Base-by-base conservation (phyloP, 176 grass and related monocot species). In the Triticum dicoccoides region DNA sequence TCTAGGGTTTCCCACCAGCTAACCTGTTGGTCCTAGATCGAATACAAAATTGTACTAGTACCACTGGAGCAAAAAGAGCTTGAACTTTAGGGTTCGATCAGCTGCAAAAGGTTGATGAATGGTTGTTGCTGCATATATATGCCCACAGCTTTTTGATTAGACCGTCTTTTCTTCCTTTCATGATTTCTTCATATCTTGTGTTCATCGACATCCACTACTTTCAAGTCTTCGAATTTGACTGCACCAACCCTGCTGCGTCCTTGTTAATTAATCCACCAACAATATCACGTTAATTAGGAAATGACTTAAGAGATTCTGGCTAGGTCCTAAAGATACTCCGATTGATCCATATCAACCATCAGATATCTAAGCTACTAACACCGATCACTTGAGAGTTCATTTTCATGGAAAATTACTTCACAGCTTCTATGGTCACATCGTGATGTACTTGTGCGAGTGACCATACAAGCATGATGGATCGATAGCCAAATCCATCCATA, bases 1-100 rank as follows among this genome's bases (percentile, higher is more conserved):
- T 69, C 69, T 91, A 92, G 86, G 92, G 90, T 89, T 97, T 91
- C 68, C 79, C 74, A 85, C 64, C 77, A 76, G 76, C 85, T 7
- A 33, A 23, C 11, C 3, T 9, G 68, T 8, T 9, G 68, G 41
- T 29, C 42, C 33, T 86, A 81, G 39, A 76, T 13, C 42, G 21
- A 89, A 85, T 80, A 80, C 67, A 89, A 51, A 76, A n/a, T 14
- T 24, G 4, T 32, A 86, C 1, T 29, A 67, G 1, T 67, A 61
- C n/a, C 3, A 1, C 54, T 59, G 54, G 54, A 1, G 18, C 20
- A 87, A 78, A 79, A 37, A 56, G 5, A 37, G 21, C 29, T 67
- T 29, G 35, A 81, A 21, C 73, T 85, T 85, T 91, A 85, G 89
- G 76, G 69, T 86, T 93, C 11, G 11, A 47, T 47, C 68, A 44